phyloP scores from a whole-genome alignment of 2,329 filamentous ascomycete genomes.

The Microcera coccophila region DNA sequence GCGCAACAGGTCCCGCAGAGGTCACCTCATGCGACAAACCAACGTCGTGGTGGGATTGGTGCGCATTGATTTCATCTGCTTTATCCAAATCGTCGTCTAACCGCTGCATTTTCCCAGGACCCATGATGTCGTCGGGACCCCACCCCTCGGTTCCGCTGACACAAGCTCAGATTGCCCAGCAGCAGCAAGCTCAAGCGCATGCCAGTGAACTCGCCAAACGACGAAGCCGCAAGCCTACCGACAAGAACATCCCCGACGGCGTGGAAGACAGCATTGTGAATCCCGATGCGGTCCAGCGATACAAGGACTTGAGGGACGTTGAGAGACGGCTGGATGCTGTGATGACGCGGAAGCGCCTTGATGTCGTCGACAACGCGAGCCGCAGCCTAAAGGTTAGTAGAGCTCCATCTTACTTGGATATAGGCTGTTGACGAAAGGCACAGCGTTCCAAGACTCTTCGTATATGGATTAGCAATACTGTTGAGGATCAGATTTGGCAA shows the following conservation, averaged over 20 bases:
- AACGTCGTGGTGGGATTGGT: constrained; percentile 53
- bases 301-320: constrained; percentile 77
- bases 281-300: constrained; percentile 72
- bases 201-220: constrained; percentile 69
- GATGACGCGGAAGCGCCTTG: constrained; percentile 89
- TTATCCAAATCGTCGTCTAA: constrained; percentile 4
- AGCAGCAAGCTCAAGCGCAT: constrained; percentile 49
- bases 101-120: constrained; percentile 36
- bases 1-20: constrained; percentile 49
- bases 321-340: constrained; percentile 87
- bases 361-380: constrained; percentile 78
- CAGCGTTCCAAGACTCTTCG: constrained; percentile 79
- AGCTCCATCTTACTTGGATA: background rate
- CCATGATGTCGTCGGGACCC: constrained; percentile 54
- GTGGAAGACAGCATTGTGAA: constrained; percentile 76
- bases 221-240: constrained; percentile 83
- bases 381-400: constrained; percentile 62
- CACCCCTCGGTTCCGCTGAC: constrained; percentile 51
- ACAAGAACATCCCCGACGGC: constrained; percentile 90
- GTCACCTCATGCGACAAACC: constrained; percentile 45
- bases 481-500: constrained; percentile 94
- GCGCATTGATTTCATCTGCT: constrained; percentile 22
- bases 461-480: constrained; percentile 93
- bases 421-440: constrained; percentile 5
- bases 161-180: constrained; percentile 49